These are phyloP conservation scores for Pyrenochaeta sp. DNA, from an alignment of 2,329 filamentous ascomycete genomes.

Conservation along the genomic window DNA sequence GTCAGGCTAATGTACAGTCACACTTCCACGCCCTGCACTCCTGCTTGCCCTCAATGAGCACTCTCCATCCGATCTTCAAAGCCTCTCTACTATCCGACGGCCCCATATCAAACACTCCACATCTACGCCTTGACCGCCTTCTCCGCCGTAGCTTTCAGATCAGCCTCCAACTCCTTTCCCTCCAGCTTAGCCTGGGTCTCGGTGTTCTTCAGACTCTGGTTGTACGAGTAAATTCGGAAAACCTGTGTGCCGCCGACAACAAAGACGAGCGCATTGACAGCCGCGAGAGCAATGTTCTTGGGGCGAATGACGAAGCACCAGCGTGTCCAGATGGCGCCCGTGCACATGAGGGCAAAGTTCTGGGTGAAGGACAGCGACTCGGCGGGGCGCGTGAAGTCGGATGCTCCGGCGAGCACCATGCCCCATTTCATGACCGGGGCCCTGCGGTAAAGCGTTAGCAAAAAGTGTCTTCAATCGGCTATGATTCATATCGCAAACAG, in stretches of 20 bases:
- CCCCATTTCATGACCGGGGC: slow-evolving; percentile 96
- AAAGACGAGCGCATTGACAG: slow-evolving; percentile 98
- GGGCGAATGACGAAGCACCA: slow-evolving; percentile 99
- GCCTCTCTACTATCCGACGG: not conserved
- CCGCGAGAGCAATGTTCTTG: slow-evolving; percentile 87
- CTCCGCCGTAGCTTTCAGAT: slow-evolving; percentile 40
- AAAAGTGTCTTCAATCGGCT: no score
- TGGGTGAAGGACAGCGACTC: slow-evolving; percentile 93
- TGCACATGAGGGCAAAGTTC: slow-evolving; percentile 88
- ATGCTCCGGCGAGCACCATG: slow-evolving; percentile 88
- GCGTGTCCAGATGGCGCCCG: slow-evolving; percentile 95
- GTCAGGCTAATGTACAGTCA: not conserved
- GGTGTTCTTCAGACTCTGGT: slow-evolving; percentile 64
- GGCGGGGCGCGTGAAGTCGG: slow-evolving; percentile 89
- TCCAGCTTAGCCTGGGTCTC: slow-evolving; percentile 50
- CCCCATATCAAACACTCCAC: slow-evolving; percentile 1
- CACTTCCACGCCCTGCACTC: not conserved
- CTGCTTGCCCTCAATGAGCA: no score
- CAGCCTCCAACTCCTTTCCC: slow-evolving; percentile 39
- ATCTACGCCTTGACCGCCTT: slow-evolving; percentile 10
- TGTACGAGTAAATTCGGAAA: slow-evolving; percentile 74
- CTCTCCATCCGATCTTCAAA: not conserved
- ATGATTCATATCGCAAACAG: no score
- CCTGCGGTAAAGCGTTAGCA: slow-evolving; percentile 59
- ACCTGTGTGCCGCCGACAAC: slow-evolving; percentile 85